A percentile compares a stretch with the other conserved stretches of the same genome.
These are phyloP conservation scores for Fusarium circinatum DNA, from an alignment of 2,329 filamentous ascomycete species.

Conservation along the genomic window DNA sequence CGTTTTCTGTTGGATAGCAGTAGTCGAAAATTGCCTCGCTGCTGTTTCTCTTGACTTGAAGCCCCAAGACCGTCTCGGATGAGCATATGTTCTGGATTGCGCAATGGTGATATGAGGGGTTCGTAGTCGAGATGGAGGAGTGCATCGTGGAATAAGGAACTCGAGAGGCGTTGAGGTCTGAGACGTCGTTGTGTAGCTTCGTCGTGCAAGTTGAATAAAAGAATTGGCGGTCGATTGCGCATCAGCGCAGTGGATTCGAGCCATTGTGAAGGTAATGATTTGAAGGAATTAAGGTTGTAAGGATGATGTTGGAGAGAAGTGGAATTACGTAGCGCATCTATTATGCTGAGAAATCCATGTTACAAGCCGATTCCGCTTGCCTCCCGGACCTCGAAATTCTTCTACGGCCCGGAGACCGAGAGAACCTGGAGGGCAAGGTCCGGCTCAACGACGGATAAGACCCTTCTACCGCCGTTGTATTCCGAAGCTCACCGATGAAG, in stretches of 20 bases:
- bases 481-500: not conserved
- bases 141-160: slow-evolving; percentile 53
- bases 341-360: slow-evolving; percentile 45
- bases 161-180: slow-evolving; percentile 48
- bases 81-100: not conserved
- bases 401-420: slow-evolving; percentile 31
- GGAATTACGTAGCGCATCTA: slow-evolving; percentile 27
- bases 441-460: slow-evolving; percentile 25
- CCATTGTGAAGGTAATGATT: slow-evolving; percentile 42
- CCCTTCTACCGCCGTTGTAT: not conserved
- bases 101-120: not conserved
- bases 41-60: slow-evolving; percentile 8
- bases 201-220: slow-evolving; percentile 55
- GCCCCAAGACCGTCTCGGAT: not conserved
- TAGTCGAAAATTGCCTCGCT: slow-evolving; percentile 51
- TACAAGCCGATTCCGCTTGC: slow-evolving; percentile 34
- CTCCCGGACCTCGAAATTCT: slow-evolving; percentile 40
- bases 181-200: slow-evolving; percentile 46
- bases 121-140: slow-evolving; percentile 19
- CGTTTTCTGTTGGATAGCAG: slow-evolving; percentile 54
- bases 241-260: slow-evolving; percentile 52
- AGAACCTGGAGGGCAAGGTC: slow-evolving; percentile 20
- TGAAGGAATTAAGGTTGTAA: slow-evolving; percentile 8
- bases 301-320: slow-evolving; percentile 16
- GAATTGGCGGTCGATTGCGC: slow-evolving; percentile 52